These are phyloP conservation scores for Suhomyces panamericanus DNA, from an alignment of 1,139 yeast genomes.

Conservation along the genomic window DNA sequence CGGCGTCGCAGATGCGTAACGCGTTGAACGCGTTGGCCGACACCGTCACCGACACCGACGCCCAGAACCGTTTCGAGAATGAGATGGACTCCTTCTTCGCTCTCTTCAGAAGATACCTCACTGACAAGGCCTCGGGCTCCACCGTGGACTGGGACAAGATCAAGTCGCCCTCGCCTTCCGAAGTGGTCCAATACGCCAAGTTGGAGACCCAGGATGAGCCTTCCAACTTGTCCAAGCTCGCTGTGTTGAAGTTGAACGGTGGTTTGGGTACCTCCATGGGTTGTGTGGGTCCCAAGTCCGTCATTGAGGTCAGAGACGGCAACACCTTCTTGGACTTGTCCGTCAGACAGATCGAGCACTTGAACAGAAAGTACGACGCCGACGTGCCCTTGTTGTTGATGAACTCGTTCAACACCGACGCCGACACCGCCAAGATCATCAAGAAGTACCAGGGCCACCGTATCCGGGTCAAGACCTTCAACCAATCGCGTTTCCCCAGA, in stretches of 20 bases:
- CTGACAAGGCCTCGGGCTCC: slow-evolving; percentile 84
- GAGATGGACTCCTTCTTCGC: slow-evolving; percentile 96
- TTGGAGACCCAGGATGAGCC: slow-evolving; percentile 33
- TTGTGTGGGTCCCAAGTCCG: slow-evolving; percentile 98
- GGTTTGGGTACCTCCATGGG: slow-evolving; percentile 99
- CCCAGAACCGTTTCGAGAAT: slow-evolving; percentile 68
- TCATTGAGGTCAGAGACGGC: slow-evolving; percentile 97
- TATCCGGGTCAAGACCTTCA: slow-evolving; percentile 91
- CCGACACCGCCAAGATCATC: slow-evolving; percentile 91
- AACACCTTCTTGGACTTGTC: slow-evolving; percentile 93
- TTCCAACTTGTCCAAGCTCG: slow-evolving; percentile 74
- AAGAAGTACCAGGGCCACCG: slow-evolving; percentile 97
- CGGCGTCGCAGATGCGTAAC: slow-evolving; percentile 97
- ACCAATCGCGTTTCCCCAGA: slow-evolving; percentile 96
- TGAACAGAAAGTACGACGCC: slow-evolving; percentile 86
- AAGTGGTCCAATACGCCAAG: slow-evolving; percentile 75
- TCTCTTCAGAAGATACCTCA: slow-evolving; percentile 85
- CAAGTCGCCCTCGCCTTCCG: slow-evolving; percentile 82
- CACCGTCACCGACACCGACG: slow-evolving; percentile 60
- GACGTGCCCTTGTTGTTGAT: slow-evolving; percentile 94
- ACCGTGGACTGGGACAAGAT: slow-evolving; percentile 94
- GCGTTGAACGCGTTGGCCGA: slow-evolving; percentile 89
- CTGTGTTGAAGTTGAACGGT: slow-evolving; percentile 94
- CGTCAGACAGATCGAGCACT: slow-evolving; percentile 94
- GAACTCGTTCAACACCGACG: slow-evolving; percentile 98